Conservation (phyloP, 169 alveolate genomes). For the Eimeria zaria region DNA sequence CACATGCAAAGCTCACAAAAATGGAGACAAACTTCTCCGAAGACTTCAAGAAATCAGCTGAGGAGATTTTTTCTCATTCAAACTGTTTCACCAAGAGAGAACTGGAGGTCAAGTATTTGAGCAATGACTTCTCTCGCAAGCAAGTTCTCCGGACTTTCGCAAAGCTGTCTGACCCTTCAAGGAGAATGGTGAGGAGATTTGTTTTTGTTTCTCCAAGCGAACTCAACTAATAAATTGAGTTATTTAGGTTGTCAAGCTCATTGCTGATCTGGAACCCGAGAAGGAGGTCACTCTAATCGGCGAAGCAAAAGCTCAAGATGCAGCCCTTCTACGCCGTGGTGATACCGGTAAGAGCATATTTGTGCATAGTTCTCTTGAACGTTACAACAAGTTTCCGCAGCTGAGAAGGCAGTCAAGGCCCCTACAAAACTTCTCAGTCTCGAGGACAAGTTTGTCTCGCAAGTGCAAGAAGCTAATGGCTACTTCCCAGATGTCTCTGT, state of each 20-base stretch:
- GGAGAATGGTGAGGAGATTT: constrained; percentile 55
- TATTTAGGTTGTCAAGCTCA: constrained; percentile 74
- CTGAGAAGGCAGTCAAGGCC: constrained; percentile 32
- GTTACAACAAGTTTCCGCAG: not conserved
- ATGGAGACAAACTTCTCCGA: constrained; percentile 72
- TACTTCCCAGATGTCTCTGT: constrained; percentile 82
- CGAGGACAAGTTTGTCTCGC: constrained; percentile 69
- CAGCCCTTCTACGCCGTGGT: constrained; percentile 28
- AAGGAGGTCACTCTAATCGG: constrained; percentile 78
- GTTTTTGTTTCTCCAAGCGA: not conserved
- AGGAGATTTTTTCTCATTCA: constrained; percentile 66
- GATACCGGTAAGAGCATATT: not conserved
- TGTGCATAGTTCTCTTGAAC: not conserved
- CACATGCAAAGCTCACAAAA: constrained; percentile 72
- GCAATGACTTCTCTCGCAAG: constrained; percentile 61
- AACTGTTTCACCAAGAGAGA: constrained; percentile 79
- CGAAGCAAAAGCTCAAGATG: constrained; percentile 65
- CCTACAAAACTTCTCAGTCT: constrained; percentile 65
- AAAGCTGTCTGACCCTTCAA: constrained; percentile 72
- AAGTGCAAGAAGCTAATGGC: constrained; percentile 63
- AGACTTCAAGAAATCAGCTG: constrained; percentile 76
- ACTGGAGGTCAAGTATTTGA: constrained; percentile 67
- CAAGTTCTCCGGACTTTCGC: constrained; percentile 73
- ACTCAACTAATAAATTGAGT: not conserved
- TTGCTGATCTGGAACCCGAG: constrained; percentile 76